These are phyloP conservation scores for Endotrypanum monterogeii DNA, from an alignment of 208 protist genomes.

Conservation along the genomic window DNA sequence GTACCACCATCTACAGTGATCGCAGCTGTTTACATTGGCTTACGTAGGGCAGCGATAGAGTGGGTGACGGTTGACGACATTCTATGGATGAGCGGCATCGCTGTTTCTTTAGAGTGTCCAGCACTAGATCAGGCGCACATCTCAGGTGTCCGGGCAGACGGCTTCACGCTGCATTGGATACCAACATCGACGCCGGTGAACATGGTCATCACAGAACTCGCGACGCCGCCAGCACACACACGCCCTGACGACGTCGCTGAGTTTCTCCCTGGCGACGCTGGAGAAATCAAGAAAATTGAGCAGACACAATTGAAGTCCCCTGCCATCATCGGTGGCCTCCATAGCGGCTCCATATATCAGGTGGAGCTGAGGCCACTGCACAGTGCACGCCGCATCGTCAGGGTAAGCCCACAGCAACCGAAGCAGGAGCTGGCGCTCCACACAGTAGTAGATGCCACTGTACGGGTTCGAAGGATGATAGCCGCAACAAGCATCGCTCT, in stretches of 20 bases:
- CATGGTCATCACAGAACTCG: conserved; percentile 10
- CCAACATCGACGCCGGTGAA: conserved; percentile 2
- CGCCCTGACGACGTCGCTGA: neutral
- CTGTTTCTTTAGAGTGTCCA: conserved; percentile 14
- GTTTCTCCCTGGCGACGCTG: neutral
- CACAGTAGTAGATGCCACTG: conserved; percentile 11
- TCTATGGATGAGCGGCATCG: conserved; percentile 19
- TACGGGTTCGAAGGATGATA: conserved; percentile 5
- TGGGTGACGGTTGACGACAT: conserved; percentile 8
- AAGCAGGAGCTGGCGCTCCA: conserved; percentile 4
- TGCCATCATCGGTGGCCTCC: conserved; percentile 5
- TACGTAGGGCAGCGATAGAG: neutral
- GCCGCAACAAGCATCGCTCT: conserved; percentile 16
- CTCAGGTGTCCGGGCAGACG: conserved; percentile 4
- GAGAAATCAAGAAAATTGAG: neutral
- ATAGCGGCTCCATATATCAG: conserved; percentile 18
- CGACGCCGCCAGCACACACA: conserved; percentile 1
- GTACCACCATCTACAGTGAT: conserved; percentile 6
- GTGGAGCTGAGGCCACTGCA: conserved; percentile 17
- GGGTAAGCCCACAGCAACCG: neutral
- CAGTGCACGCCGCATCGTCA: neutral
- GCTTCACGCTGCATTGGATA: conserved; percentile 12
- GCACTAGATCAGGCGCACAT: conserved; percentile 10
- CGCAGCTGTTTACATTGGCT: conserved; percentile 20
- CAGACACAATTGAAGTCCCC: conserved; percentile 1